These are phyloP conservation scores for Talaromyces borbonicus DNA, from an alignment of 495 filamentous ascomycete genomes.

Conservation along the genomic window DNA sequence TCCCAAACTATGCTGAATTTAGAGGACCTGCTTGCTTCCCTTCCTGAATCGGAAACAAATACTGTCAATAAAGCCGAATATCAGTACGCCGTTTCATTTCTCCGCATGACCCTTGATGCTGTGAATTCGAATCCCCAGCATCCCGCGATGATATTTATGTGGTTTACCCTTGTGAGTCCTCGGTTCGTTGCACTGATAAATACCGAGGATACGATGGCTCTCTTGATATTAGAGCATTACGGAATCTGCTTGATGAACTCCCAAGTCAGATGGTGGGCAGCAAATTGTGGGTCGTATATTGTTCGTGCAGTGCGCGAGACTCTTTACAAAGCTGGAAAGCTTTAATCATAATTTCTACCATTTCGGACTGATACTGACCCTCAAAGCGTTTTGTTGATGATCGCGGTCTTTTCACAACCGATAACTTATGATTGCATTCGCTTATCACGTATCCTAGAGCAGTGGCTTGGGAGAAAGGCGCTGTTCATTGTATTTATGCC, in stretches of 20 bases:
- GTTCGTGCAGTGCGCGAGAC: neutral
- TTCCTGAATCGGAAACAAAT: neutral
- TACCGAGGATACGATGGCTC: neutral
- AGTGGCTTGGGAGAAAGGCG: no score
- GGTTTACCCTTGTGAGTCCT: neutral
- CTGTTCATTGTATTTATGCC: no score
- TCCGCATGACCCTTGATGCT: neutral
- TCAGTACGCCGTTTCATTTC: neutral
- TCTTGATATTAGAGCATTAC: conserved; percentile 1
- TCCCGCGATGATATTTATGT: conserved; percentile 4
- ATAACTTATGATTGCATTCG: no score
- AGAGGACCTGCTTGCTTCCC: neutral
- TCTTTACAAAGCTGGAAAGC: no score
- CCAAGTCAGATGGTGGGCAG: conserved; percentile 3
- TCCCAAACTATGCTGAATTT: neutral
- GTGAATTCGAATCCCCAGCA: neutral
- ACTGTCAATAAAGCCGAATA: neutral
- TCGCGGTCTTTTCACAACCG: no score
- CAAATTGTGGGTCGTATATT: neutral
- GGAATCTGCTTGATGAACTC: conserved; percentile 3
- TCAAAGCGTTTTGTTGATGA: no score
- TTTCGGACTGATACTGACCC: no score
- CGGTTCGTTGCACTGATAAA: neutral
- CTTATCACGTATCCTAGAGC: no score
- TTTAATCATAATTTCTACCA: no score